These are phyloP conservation scores for Claviceps monticola DNA, from an alignment of 2,329 filamentous ascomycete genomes.

Conservation along the genomic window DNA sequence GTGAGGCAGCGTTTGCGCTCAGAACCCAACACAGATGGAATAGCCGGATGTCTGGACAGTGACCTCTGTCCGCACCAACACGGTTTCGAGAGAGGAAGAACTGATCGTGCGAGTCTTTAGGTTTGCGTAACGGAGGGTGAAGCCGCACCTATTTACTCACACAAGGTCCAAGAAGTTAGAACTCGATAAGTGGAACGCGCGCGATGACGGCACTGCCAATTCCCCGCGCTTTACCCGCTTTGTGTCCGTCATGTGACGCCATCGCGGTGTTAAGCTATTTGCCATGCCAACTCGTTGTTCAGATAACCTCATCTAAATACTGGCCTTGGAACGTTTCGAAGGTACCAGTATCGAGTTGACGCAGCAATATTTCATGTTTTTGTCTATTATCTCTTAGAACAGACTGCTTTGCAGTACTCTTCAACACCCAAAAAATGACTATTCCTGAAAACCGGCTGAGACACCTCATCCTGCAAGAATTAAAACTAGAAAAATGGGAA, in stretches of 20 bases:
- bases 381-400: not conserved
- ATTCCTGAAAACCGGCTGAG: not conserved
- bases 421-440: constrained; percentile 2
- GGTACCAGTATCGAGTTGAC: not conserved
- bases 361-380: constrained; percentile 7
- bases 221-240: constrained; percentile 15
- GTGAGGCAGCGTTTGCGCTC: not conserved
- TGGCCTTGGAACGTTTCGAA: not conserved
- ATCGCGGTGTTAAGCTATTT: not conserved
- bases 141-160: not conserved
- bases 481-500: not conserved
- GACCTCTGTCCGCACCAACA: not conserved
- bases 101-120: not conserved
- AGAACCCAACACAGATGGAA: not conserved
- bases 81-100: not conserved
- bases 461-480: not conserved
- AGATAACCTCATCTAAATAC: not conserved
- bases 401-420: constrained; percentile 1
- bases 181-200: constrained; percentile 1
- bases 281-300: not conserved
- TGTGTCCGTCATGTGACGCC: constrained; percentile 18
- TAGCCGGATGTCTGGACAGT: not conserved
- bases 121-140: not conserved
- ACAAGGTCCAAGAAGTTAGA: not conserved
- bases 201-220: constrained; percentile 20